Percentiles rank a stretch among this genome's conserved stretches.
These are phyloP conservation scores for Oenanthe sinensis DNA, from an alignment of 129 eudicot genomes.

Conservation along the genomic window DNA sequence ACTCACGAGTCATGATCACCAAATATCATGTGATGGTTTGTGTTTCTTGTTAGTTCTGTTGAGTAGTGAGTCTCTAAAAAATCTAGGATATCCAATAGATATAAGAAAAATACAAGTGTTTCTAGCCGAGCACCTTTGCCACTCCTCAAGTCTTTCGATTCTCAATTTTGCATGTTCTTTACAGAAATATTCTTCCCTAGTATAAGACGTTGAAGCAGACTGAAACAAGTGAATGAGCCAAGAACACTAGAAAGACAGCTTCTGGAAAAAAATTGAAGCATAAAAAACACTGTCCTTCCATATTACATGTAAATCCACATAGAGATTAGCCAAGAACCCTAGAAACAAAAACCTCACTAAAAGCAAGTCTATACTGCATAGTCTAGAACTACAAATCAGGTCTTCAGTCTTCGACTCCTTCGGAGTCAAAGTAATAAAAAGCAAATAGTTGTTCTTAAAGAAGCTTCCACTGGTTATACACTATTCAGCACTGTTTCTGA, in stretches of 20 bases:
- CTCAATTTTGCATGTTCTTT: too few relatives aligned
- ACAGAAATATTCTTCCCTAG: too few relatives aligned
- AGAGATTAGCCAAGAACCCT: background rate
- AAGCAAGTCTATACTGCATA: background rate
- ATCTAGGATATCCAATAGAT: too few relatives aligned
- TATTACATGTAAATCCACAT: slow-evolving; percentile 20
- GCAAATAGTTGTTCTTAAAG: background rate
- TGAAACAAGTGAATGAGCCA: background rate
- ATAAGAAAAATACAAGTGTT: too few relatives aligned
- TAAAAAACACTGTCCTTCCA: slow-evolving; percentile 17
- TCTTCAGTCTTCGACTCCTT: background rate
- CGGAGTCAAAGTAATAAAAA: background rate
- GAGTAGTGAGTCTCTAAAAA: too few relatives aligned
- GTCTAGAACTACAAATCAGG: slow-evolving; percentile 2
- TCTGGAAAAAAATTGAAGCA: slow-evolving; percentile 17
- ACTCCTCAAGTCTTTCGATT: too few relatives aligned
- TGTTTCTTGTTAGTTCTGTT: too few relatives aligned
- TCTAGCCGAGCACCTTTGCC: too few relatives aligned
- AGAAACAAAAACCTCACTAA: slow-evolving; percentile 4
- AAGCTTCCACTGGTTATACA: slow-evolving; percentile 25
- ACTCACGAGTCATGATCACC: too few relatives aligned
- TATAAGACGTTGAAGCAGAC: background rate
- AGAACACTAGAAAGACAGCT: too few relatives aligned
- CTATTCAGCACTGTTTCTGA: slow-evolving; percentile 46
- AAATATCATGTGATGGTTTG: too few relatives aligned